Base-by-base conservation (phyloP, 257 asterid species). In the Knoxia roxburghii region DNA sequence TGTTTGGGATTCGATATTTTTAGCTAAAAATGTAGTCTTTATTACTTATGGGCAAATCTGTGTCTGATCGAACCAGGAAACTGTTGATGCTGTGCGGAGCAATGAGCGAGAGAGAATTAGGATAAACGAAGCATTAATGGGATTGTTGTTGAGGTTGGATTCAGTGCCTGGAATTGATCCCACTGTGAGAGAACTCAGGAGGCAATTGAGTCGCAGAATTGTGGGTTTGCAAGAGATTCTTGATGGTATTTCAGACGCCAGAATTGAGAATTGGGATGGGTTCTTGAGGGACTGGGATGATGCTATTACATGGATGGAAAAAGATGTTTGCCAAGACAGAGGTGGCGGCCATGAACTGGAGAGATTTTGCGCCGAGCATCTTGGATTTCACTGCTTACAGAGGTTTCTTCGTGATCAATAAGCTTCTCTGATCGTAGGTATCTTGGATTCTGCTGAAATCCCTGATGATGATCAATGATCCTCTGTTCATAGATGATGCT, bases 191-290 rank as follows among this genome's bases (percentile, higher is more conserved):
- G 95, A 88, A 73, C 83, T 88, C 71, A 85, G 99, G 81, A 76
- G 97, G 82, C 86, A 82, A 4, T 86, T 93, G 61, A 93, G 95
- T 72, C 96, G 84, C 26, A 83, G 81, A 86, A 84, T 93, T 18
- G 97, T 93, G 59, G 96, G 96, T 57, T 78, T 93, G 86, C 98
- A 93, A 57, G 98, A 93, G 84, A 93, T 93, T 59, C 73, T 93
- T 17, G 98, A 93, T 71, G 88, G 92, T 9, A 83, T 91, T 60
- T 84, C 96, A 2, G 98, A 87, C 66, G 58, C 87, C 10, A 83
- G 84, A 67, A 68, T 83, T 49, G 82, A 85, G 64, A 80, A 75
- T 26, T 89, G 93, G 95, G 98, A 89, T 74, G 94, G 87, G 26
- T 88, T 68, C 68, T 67, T 89, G 76, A 81, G 81, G 69, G 96